Conservation (phyloP, 768 basidiomycete genomes). For the Grammothele lineata region DNA sequence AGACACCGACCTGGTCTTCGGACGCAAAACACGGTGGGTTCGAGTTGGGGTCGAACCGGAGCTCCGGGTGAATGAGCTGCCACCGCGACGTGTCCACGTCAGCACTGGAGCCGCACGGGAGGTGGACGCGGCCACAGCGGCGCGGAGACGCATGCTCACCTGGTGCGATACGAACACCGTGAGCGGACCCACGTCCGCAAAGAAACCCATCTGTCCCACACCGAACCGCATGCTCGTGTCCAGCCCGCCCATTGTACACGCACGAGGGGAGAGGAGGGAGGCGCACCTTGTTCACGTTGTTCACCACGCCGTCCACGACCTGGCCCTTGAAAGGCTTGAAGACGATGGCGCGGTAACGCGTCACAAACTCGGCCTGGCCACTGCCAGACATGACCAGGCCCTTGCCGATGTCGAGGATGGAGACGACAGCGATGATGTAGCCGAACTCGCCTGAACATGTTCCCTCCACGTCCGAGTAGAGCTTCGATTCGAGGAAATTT, state of each 20-base stretch:
- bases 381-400: conserved; percentile 89
- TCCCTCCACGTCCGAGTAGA: conserved; percentile 95
- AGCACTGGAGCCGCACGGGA: neutral
- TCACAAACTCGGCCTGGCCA: conserved; percentile 94
- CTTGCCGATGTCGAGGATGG: conserved; percentile 86
- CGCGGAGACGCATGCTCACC: conserved; percentile 39
- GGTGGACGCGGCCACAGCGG: no score
- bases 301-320: conserved; percentile 94
- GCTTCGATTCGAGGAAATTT: conserved; percentile 86
- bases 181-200: conserved; percentile 92
- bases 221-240: neutral
- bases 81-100: neutral
- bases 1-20: conserved; percentile 67
- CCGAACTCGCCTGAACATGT: conserved; percentile 96
- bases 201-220: conserved; percentile 89
- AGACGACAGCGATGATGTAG: conserved; percentile 89
- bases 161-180: conserved; percentile 95
- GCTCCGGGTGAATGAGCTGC: conserved; percentile 90
- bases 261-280: neutral
- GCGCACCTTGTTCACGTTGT: conserved; percentile 90
- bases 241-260: neutral
- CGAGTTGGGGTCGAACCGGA: conserved; percentile 93
- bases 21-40: conserved; percentile 97
- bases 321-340: conserved; percentile 99
- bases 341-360: conserved; percentile 92